Percentiles rank a stretch among this genome's conserved stretches.
Conservation (phyloP, 2,329 filamentous ascomycete species). For the Clonostachys rosea region DNA sequence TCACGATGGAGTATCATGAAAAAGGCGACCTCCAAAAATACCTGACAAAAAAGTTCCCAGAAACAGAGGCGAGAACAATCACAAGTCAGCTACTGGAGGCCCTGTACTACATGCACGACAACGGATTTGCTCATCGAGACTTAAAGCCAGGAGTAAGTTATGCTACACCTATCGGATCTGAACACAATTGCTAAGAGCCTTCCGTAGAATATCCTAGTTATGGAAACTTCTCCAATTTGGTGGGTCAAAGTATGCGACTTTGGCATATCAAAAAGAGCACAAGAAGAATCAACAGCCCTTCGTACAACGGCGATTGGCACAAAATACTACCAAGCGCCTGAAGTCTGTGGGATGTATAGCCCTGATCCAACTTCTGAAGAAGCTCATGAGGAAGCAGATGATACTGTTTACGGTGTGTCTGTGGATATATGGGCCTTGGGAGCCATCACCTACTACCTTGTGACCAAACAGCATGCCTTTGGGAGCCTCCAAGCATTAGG, state of each 20-base stretch:
- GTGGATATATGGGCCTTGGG: constrained; percentile 2
- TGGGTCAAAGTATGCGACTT: too few relatives aligned
- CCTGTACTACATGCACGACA: constrained; percentile 8
- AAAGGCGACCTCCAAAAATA: constrained; percentile 5
- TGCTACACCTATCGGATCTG: too few relatives aligned
- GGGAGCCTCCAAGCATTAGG: too few relatives aligned
- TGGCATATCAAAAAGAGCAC: too few relatives aligned
- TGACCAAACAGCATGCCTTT: neutral
- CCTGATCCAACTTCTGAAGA: neutral
- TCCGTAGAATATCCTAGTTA: neutral
- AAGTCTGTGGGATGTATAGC: neutral
- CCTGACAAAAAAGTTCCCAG: constrained; percentile 1
- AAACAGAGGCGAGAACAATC: constrained; percentile 3
- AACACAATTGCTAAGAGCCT: too few relatives aligned
- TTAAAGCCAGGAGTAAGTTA: constrained; percentile 4
- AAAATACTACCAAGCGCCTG: too few relatives aligned
- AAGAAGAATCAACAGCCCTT: too few relatives aligned
- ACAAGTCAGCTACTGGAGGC: constrained; percentile 7
- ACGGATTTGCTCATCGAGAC: constrained; percentile 10
- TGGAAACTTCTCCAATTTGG: too few relatives aligned
- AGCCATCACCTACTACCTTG: neutral
- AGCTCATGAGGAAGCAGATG: too few relatives aligned
- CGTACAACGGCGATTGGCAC: too few relatives aligned
- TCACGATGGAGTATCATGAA: constrained; percentile 8
- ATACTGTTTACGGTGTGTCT: neutral